phyloP scores from a whole-genome alignment of 1,284 basidiomycete genomes.

The Puccinia hordei region DNA sequence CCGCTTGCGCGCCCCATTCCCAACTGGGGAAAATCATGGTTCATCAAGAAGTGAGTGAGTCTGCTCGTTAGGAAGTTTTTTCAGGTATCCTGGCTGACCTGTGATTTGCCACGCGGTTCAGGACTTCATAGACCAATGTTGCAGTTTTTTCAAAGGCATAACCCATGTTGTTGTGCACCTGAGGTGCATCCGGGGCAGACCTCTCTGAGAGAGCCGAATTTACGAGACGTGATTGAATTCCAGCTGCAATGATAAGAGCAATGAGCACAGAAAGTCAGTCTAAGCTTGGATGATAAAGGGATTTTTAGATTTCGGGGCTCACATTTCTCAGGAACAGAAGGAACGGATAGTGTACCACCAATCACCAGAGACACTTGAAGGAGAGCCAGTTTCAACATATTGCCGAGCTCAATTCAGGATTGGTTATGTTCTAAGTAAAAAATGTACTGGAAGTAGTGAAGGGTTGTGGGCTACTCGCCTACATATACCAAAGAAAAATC shows the following conservation, averaged over 20 bases:
- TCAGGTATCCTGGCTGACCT: not conserved
- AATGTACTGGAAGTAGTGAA: not conserved
- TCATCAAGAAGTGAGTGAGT: not conserved
- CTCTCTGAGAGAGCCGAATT: not conserved
- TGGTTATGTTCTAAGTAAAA: not conserved
- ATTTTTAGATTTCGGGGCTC: not conserved
- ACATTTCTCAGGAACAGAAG: not conserved
- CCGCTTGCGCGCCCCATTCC: slow-evolving; percentile 41
- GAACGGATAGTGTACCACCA: not conserved
- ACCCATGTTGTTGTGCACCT: not conserved
- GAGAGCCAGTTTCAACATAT: slow-evolving; percentile 9
- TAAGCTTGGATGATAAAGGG: not conserved
- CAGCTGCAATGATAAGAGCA: not conserved
- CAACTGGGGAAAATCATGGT: slow-evolving; percentile 5
- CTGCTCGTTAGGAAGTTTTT: not conserved
- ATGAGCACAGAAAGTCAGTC: not conserved
- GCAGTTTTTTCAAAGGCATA: slow-evolving; percentile 7
- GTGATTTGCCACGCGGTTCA: slow-evolving; percentile 42
- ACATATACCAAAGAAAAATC: no score
- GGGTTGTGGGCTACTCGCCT: no score
- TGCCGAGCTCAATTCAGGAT: not conserved
- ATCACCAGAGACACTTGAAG: not conserved
- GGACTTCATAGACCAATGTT: slow-evolving; percentile 23
- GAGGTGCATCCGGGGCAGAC: not conserved
- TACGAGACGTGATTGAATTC: not conserved